These are phyloP conservation scores for Auricularia auricula-judae DNA, from an alignment of 768 basidiomycete species.

Conservation along the genomic window DNA sequence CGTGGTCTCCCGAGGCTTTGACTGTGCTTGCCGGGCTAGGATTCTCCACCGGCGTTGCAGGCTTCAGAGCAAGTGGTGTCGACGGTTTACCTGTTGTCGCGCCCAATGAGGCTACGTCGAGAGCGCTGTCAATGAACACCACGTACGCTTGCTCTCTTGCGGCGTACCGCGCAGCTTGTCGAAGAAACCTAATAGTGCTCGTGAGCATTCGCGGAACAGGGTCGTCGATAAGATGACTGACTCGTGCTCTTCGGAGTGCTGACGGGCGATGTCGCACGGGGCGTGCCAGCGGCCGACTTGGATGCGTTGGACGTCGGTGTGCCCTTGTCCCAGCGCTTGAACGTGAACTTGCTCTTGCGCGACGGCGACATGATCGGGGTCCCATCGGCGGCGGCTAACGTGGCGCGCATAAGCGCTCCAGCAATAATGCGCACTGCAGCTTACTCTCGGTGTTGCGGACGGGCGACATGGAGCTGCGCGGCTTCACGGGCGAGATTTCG, in stretches of 20 bases:
- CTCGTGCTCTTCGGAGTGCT: background rate
- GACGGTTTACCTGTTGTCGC: background rate
- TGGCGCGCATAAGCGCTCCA: background rate
- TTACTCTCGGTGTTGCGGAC: background rate
- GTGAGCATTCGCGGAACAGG: background rate
- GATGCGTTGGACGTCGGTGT: background rate
- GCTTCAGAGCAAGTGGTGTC: background rate
- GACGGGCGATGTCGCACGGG: background rate
- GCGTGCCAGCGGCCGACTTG: background rate
- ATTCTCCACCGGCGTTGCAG: background rate
- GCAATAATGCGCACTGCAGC: background rate
- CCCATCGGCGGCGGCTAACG: background rate
- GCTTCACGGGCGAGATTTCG: background rate
- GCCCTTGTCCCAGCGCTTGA: background rate
- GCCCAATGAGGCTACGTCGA: background rate
- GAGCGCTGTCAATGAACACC: background rate
- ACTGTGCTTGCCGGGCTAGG: background rate
- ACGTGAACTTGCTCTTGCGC: slow-evolving; percentile 1
- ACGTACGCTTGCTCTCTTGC: background rate
- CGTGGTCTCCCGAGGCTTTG: background rate
- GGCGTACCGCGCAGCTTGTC: background rate
- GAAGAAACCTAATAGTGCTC: background rate
- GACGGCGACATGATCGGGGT: background rate
- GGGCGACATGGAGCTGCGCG: background rate
- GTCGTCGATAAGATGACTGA: background rate